phyloP scores from a whole-genome alignment of 176 grass and related monocot genomes.

The Zea luxurians region DNA sequence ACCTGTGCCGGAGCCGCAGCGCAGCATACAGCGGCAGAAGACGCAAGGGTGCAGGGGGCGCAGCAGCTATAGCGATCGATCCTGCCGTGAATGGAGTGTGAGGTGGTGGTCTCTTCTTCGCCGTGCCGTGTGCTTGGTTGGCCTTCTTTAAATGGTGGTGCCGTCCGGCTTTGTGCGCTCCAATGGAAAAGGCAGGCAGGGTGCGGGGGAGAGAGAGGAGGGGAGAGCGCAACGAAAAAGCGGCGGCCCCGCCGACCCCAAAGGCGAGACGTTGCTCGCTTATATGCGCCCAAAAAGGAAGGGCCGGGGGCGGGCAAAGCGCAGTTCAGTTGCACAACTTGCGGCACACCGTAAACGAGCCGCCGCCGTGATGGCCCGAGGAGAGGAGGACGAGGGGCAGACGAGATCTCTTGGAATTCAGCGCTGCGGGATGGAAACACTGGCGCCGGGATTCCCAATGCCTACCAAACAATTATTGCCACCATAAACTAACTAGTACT shows the following conservation, averaged over 20 bases:
- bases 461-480: constrained; percentile 48
- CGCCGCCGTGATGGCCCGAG: neutral
- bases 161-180: constrained; percentile 62
- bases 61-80: neutral
- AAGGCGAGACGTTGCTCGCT: constrained; percentile 36
- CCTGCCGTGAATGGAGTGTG: constrained; percentile 12
- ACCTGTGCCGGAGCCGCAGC: constrained; percentile 12
- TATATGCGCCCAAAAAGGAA: constrained; percentile 43
- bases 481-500: constrained; percentile 22
- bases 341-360: neutral
- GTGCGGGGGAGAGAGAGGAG: neutral
- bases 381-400: constrained; percentile 12
- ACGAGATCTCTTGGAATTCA: constrained; percentile 69
- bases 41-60: constrained; percentile 14
- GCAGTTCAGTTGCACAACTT: constrained; percentile 41
- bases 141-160: constrained; percentile 66
- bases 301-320: neutral
- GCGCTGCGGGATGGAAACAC: constrained; percentile 41
- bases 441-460: constrained; percentile 50
- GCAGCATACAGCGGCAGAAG: neutral
- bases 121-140: constrained; percentile 17
- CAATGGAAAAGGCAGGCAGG: constrained; percentile 49
- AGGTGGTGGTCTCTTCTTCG: constrained; percentile 28
- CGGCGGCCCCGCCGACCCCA: constrained; percentile 56
- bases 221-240: constrained; percentile 51